phyloP scores from a whole-genome alignment of 768 basidiomycete species.

The Rubroboletus satanas region DNA sequence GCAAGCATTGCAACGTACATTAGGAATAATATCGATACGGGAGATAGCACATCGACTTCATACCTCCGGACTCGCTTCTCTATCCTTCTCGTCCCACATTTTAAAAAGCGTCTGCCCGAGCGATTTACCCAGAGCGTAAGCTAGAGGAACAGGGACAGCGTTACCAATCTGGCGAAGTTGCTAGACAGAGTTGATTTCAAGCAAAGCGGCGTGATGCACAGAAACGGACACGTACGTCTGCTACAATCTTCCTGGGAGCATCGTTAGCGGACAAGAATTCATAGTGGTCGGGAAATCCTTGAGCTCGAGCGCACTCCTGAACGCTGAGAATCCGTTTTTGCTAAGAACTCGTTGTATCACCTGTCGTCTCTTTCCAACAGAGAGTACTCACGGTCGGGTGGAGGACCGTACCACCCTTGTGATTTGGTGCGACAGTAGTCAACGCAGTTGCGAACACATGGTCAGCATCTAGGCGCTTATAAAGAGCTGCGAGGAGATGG shows the following conservation, averaged over 20 bases:
- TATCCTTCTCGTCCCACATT: constrained; percentile 42
- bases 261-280: constrained; percentile 51
- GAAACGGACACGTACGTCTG: constrained; percentile 46
- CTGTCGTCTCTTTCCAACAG: not conserved
- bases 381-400: constrained; percentile 42
- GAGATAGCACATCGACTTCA: constrained; percentile 14
- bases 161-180: constrained; percentile 78
- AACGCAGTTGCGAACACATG: constrained; percentile 61
- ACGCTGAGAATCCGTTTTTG: constrained; percentile 70
- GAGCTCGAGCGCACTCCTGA: constrained; percentile 65
- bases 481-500: constrained; percentile 40
- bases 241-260: constrained; percentile 32
- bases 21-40: not conserved
- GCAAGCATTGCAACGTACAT: not conserved
- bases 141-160: constrained; percentile 71
- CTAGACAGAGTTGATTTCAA: constrained; percentile 34
- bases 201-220: not conserved
- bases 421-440: constrained; percentile 51
- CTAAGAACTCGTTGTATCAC: constrained; percentile 31
- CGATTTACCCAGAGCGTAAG: constrained; percentile 53
- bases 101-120: constrained; percentile 43
- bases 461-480: constrained; percentile 51
- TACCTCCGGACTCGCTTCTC: constrained; percentile 44
- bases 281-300: constrained; percentile 75
- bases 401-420: constrained; percentile 42